phyloP scores from a whole-genome alignment of 148 eudicot species.

The Persicaria maculosa region DNA sequence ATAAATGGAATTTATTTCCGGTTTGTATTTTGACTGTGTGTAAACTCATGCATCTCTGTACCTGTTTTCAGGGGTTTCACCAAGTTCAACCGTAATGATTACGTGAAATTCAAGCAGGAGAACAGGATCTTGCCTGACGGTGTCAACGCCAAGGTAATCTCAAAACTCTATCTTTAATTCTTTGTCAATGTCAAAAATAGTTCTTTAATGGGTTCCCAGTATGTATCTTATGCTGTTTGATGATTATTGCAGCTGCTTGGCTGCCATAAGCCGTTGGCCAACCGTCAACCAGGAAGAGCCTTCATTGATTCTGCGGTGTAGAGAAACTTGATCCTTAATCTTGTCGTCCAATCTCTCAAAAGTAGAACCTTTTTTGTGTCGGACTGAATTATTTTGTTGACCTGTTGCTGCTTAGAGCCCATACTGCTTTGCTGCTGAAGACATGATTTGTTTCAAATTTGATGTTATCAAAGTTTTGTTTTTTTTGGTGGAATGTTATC shows the following conservation, averaged over 20 bases:
- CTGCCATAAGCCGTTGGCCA: slow-evolving; percentile 39
- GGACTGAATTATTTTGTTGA: no score
- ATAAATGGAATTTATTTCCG: background rate
- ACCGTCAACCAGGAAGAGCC: slow-evolving; percentile 42
- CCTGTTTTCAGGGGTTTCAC: slow-evolving; percentile 29
- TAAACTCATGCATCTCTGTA: background rate
- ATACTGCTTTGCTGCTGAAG: slow-evolving; percentile 3
- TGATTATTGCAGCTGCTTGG: slow-evolving; percentile 35
- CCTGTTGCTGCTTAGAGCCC: no score
- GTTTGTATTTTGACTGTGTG: background rate
- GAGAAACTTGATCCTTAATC: background rate
- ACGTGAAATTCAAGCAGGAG: slow-evolving; percentile 27
- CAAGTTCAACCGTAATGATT: slow-evolving; percentile 37
- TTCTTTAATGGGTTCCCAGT: background rate
- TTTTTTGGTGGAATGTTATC: no score
- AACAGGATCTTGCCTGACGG: slow-evolving; percentile 33
- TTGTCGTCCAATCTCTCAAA: background rate
- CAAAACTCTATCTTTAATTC: background rate
- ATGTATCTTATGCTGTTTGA: background rate
- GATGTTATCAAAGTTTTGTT: no score
- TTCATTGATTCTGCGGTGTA: slow-evolving; percentile 19
- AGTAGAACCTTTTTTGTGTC: background rate
- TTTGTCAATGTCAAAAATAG: background rate
- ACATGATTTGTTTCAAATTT: background rate
- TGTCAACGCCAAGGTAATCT: slow-evolving; percentile 35